Base-by-base conservation (phyloP, 805 yeast species). In the Candida saitoana region DNA sequence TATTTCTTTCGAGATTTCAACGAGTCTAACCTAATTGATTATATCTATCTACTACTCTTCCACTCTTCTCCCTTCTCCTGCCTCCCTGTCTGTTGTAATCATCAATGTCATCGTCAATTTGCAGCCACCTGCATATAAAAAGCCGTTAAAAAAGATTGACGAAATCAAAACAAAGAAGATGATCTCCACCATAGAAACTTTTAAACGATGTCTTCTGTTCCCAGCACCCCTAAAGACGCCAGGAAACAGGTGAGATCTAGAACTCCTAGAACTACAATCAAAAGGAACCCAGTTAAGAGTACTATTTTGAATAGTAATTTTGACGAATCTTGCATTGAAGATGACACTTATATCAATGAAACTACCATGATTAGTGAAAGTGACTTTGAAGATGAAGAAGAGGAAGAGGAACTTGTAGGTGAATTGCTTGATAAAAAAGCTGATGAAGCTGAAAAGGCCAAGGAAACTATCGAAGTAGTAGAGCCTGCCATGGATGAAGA, bases 331-430 rank as follows among this genome's bases (percentile, higher is more conserved):
- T 63, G 59, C 41, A 47, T 63, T 25, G 73, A 69, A 32, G 67
- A 69, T 6, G 74, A 69, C 48, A 61, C 74, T 1, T 69, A 61
- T 43, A 50, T 62, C 38, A 45, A 51, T 31, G 62, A 57, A 18
- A 54, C 61, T 24, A 42, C 54, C 5, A 41, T 43, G 16, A 38
- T 48, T 2, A 46, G 48, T 18, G 59, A 54, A 6, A 55, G 47
- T 11, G 51, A 42, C 8, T 53, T 45, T 5, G 55, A 46, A 2
- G 58, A 46, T 2, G 51, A 38, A 14, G 40, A 39, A 6, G 48
- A 45, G 3, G 52, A 46, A 7, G 50, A 38, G 4, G 49, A 43
- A 4, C 48, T 39, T 7, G 43, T 27, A 3, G 39, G 34, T 5
- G 45, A 20, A 6, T 32, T 36, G 17, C 27, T 34, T 22, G 37